Conservation (phyloP, 1,284 basidiomycete species). For the Pseudomicrostroma phylloplanum region DNA sequence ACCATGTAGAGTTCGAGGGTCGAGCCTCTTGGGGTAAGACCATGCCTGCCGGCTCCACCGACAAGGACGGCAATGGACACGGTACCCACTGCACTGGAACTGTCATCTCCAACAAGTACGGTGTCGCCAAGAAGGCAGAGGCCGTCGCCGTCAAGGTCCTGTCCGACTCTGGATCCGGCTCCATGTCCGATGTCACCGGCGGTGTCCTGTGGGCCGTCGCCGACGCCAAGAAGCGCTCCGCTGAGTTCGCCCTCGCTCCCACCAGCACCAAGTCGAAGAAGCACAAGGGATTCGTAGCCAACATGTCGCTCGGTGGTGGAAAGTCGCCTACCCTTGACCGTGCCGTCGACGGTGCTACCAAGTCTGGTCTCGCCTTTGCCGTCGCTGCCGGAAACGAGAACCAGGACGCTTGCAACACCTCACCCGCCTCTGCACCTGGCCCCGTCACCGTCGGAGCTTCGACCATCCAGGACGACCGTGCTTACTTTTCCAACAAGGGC, state of each 20-base stretch:
- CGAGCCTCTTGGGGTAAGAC: slow-evolving; percentile 59
- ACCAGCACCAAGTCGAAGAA: slow-evolving; percentile 61
- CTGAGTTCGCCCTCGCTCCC: slow-evolving; percentile 61
- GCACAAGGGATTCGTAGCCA: slow-evolving; percentile 92
- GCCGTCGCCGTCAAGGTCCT: slow-evolving; percentile 97
- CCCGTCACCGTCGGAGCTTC: slow-evolving; percentile 70
- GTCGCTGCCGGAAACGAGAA: slow-evolving; percentile 66
- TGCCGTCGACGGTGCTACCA: slow-evolving; percentile 78
- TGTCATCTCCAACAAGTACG: slow-evolving; percentile 68
- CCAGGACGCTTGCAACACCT: slow-evolving; percentile 71
- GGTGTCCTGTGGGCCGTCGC: slow-evolving; percentile 65
- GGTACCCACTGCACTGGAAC: slow-evolving; percentile 66
- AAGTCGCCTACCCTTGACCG: slow-evolving; percentile 82
- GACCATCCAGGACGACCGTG: slow-evolving; percentile 63
- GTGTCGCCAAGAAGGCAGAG: slow-evolving; percentile 88
- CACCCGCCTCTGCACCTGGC: slow-evolving; percentile 61
- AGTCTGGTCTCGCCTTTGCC: slow-evolving; percentile 77
- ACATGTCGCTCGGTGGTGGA: slow-evolving; percentile 95
- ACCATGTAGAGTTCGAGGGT: slow-evolving; percentile 80
- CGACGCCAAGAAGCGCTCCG: slow-evolving; percentile 59
- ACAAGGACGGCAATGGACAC: slow-evolving; percentile 65
- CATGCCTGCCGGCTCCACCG: slow-evolving; percentile 61
- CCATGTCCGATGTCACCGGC: slow-evolving; percentile 86
- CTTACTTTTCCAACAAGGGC: slow-evolving; percentile 65
- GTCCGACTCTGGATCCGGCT: slow-evolving; percentile 82